A percentile compares a stretch with the other conserved stretches of the same genome.
These are phyloP conservation scores for Quercus berberidifolia DNA, from an alignment of 306 rosid genomes.

Conservation along the genomic window DNA sequence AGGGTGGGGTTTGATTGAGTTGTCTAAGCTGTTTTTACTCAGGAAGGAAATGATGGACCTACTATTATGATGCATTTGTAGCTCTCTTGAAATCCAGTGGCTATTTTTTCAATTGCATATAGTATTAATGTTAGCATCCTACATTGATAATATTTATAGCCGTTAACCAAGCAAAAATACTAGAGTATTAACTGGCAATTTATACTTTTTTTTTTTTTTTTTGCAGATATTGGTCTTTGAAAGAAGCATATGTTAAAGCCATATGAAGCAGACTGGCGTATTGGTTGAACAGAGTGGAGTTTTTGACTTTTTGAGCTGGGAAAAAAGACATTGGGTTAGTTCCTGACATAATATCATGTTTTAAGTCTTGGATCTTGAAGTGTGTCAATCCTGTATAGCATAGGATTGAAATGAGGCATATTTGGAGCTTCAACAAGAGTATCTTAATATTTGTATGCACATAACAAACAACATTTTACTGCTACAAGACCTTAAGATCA, in stretches of 20 bases:
- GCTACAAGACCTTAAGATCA: too few species aligned
- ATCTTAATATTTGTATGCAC: too few species aligned
- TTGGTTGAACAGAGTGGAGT: slow-evolving; percentile 65
- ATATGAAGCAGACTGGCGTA: slow-evolving; percentile 65
- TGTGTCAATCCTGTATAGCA: not conserved
- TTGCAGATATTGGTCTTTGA: slow-evolving; percentile 82
- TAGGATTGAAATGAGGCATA: not conserved
- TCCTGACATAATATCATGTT: not conserved
- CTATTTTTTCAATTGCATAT: not conserved
- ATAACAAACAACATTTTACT: too few species aligned
- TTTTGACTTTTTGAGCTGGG: slow-evolving; percentile 72
- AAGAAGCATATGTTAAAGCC: slow-evolving; percentile 88
- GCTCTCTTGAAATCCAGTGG: too few species aligned
- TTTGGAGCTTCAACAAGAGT: not conserved
- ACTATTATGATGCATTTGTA: not conserved
- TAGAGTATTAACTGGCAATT: not conserved
- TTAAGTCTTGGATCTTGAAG: not conserved
- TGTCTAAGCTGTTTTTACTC: not conserved
- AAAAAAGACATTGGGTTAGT: slow-evolving; percentile 61
- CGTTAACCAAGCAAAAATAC: not conserved
- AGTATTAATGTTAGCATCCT: not conserved
- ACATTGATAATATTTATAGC: not conserved
- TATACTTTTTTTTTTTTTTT: not conserved
- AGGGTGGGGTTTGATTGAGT: not conserved
- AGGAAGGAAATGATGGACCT: not conserved